Evolutionary conservation across 2,329 filamentous ascomycete species (phyloP).

Genomic region (Albifimbria verrucaria): DNA sequence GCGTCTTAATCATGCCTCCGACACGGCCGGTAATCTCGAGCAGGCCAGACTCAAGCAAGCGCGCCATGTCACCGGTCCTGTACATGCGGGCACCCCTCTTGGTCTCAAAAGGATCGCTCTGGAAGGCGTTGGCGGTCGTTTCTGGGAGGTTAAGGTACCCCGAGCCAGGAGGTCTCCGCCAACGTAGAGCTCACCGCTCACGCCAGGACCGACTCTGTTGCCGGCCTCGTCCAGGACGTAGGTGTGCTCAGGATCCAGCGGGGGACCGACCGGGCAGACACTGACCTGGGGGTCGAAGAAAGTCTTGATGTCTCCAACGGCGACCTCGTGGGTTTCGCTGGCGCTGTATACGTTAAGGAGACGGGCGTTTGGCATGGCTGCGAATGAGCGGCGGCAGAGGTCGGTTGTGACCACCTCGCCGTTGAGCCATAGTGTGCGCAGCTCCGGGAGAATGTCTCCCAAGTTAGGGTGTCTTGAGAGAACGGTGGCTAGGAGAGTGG

Average conservation of each 20-base stretch:
- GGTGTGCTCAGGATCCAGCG: conserved; percentile 63
- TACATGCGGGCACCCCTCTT: conserved; percentile 66
- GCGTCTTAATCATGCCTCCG: conserved; percentile 77
- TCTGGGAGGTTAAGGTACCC: conserved; percentile 80
- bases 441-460: conserved; percentile 57
- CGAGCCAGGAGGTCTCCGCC: conserved; percentile 71
- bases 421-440: conserved; percentile 75
- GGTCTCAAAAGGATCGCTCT: conserved; percentile 59
- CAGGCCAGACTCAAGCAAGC: conserved; percentile 62
- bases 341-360: conserved; percentile 80
- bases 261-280: conserved; percentile 72
- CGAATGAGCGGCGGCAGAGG: conserved; percentile 64
- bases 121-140: conserved; percentile 70
- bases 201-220: conserved; percentile 58
- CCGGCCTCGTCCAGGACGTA: conserved; percentile 72
- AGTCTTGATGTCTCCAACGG: conserved; percentile 69
- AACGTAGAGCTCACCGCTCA: conserved; percentile 70
- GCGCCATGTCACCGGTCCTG: conserved; percentile 68
- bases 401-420: conserved; percentile 81
- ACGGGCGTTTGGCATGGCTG: conserved; percentile 64
- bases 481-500: conserved; percentile 75
- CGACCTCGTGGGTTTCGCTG: conserved; percentile 78
- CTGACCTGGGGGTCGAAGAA: conserved; percentile 61
- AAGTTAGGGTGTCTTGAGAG: conserved; percentile 67
- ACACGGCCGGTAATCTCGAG: conserved; percentile 75